Base-by-base conservation (phyloP, 495 filamentous ascomycete species). In the Aspergillus conjunctus region DNA sequence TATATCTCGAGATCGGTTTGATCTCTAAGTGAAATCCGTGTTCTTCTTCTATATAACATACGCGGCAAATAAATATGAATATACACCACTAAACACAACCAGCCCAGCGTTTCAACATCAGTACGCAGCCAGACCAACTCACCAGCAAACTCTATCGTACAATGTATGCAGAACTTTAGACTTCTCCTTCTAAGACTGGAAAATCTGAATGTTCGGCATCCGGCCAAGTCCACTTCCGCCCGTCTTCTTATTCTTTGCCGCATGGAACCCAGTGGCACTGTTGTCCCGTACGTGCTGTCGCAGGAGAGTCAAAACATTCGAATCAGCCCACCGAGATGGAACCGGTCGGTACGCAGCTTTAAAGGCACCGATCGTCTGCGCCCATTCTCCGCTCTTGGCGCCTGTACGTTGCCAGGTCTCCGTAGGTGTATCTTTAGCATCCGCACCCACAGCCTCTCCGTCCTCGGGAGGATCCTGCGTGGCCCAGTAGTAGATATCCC, bases 401-500 rank as follows among this genome's bases (percentile, higher is more conserved):
- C 76, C 79, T 4, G 76, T 81, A 41, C 80, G 71, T 64, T 80
- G 80, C 81, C 81, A 84, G 26, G 71, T 79, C 60, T 84, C 81
- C n/a, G 81, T 82, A 44, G 75, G 67, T 5, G 76, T 77, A 53
- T 79, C 79, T 59, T 80, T 55, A 5, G 52, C 43, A 21, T 50
- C 53, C n/a, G 54, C 71, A 32, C 73, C 68, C 48, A 68, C 65
- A 14, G 70, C 74, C 9, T 70, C 70, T 0, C 77, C 70, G 14
- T 85, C 82, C 1, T 79, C 65, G 1, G 84, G 78, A 7, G 90
- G 83, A 63, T 90, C 86, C 72, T 98, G 95, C n/a, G 95, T 98
- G 0, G 92, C 91, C 94, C 94, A 98, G 83, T 98, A 98, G 80
- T 98, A 98, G 60, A 98, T 98, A 72, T 98, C 94, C 94, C 94